These are phyloP conservation scores for Tuber borchii DNA, from an alignment of 495 filamentous ascomycete species.

Conservation along the genomic window DNA sequence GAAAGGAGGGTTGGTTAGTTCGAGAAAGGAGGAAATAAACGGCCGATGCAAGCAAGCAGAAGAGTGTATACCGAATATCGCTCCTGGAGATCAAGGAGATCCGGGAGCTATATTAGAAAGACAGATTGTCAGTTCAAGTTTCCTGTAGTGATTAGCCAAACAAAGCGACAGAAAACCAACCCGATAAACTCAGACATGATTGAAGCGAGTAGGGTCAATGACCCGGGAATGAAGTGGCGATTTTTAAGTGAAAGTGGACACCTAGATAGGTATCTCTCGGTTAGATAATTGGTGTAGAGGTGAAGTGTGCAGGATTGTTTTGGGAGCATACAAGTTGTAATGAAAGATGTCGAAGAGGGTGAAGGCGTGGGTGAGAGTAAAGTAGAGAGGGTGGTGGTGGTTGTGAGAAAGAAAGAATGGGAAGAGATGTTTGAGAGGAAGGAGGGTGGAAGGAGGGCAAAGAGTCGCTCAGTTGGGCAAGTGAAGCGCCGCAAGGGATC, in stretches of 20 bases:
- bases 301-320: constrained; percentile 12
- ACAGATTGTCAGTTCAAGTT: constrained; percentile 14
- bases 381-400: constrained; percentile 17
- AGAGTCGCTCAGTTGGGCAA: background rate
- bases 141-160: constrained; percentile 5
- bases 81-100: constrained; percentile 94
- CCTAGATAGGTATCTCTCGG: constrained; percentile 14
- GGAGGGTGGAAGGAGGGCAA: background rate
- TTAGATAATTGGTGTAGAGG: background rate
- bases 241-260: constrained; percentile 14
- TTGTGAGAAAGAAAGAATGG: constrained; percentile 17
- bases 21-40: background rate
- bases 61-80: constrained; percentile 73
- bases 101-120: constrained; percentile 51
- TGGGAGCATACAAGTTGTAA: constrained; percentile 14
- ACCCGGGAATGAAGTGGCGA: constrained; percentile 19
- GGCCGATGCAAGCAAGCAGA: constrained; percentile 16
- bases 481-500: background rate
- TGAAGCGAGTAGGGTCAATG: constrained; percentile 24
- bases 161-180: constrained; percentile 39
- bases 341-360: constrained; percentile 10
- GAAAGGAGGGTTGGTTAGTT: constrained; percentile 13
- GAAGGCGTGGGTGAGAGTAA: constrained; percentile 15
- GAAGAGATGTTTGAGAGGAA: background rate
- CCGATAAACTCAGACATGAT: constrained; percentile 61